These are phyloP conservation scores for Phytophthora vignae DNA, from an alignment of 352 stramenopile genomes.

Conservation along the genomic window DNA sequence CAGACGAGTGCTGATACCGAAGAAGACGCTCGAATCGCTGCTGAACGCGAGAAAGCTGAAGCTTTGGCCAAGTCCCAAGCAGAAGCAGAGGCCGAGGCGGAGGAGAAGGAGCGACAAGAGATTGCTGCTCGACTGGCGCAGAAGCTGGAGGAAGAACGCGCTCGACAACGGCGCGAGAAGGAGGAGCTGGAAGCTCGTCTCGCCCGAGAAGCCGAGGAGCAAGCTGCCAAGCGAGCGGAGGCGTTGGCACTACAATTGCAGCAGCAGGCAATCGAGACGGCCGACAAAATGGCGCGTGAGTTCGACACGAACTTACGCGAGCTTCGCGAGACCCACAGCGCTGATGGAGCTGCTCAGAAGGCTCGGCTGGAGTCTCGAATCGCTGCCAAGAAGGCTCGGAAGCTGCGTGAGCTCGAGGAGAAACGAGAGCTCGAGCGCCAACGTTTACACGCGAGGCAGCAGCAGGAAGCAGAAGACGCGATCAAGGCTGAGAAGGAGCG, in stretches of 20 bases:
- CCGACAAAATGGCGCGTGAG: slow-evolving; percentile 66
- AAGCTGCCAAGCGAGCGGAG: slow-evolving; percentile 40
- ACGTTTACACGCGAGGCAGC: slow-evolving; percentile 51
- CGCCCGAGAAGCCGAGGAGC: slow-evolving; percentile 51
- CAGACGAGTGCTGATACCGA: slow-evolving; percentile 11
- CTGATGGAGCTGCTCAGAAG: slow-evolving; percentile 69
- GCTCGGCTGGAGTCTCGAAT: slow-evolving; percentile 76
- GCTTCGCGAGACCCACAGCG: slow-evolving; percentile 62
- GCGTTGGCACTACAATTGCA: slow-evolving; percentile 36
- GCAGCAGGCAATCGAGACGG: slow-evolving; percentile 55
- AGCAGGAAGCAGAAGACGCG: slow-evolving; percentile 50
- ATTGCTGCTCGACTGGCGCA: slow-evolving; percentile 39
- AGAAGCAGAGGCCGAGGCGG: slow-evolving; percentile 37
- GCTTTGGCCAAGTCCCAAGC: slow-evolving; percentile 32
- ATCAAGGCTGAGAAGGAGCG: slow-evolving; percentile 43
- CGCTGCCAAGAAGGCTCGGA: slow-evolving; percentile 80
- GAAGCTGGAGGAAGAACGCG: slow-evolving; percentile 62
- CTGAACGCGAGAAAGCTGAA: slow-evolving; percentile 29
- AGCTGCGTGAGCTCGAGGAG: slow-evolving; percentile 73
- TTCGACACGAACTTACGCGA: slow-evolving; percentile 72
- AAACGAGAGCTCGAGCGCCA: slow-evolving; percentile 69
- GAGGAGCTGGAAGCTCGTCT: slow-evolving; percentile 49
- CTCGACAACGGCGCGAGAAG: slow-evolving; percentile 60
- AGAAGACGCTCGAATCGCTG: slow-evolving; percentile 20
- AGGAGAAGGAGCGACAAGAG: slow-evolving; percentile 42